Percentiles rank a stretch among this genome's conserved stretches.
Conservation (phyloP, 2,329 filamentous ascomycete species). For the Cladosporium austrohemisphaericum region DNA sequence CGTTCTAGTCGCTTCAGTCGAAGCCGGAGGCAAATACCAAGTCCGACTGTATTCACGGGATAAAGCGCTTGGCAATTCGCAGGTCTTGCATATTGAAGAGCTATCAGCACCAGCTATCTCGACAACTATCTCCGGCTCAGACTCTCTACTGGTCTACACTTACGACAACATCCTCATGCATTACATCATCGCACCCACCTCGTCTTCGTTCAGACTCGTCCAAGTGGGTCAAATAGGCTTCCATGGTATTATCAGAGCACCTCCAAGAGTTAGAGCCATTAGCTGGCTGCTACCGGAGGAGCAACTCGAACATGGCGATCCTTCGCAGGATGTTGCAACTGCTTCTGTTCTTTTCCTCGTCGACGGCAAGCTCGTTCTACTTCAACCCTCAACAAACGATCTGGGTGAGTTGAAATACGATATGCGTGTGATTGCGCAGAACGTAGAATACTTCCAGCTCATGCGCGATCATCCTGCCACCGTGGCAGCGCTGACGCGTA, state of each 20-base stretch:
- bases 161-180: conserved; percentile 95
- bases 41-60: conserved; percentile 92
- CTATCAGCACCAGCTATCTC: conserved; percentile 85
- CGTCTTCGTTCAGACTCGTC: conserved; percentile 70
- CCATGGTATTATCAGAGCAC: conserved; percentile 91
- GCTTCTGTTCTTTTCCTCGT: conserved; percentile 95
- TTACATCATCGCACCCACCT: conserved; percentile 75
- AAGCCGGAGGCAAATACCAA: conserved; percentile 71
- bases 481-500: conserved; percentile 21
- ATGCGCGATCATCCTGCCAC: conserved; percentile 70
- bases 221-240: conserved; percentile 98
- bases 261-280: conserved; percentile 83
- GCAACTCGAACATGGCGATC: conserved; percentile 86
- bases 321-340: conserved; percentile 88
- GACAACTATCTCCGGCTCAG: conserved; percentile 82
- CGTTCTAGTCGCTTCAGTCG: conserved; percentile 88
- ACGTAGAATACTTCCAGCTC: conserved; percentile 90
- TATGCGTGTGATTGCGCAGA: conserved; percentile 94
- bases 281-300: conserved; percentile 94
- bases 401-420: conserved; percentile 90
- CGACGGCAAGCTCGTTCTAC: conserved; percentile 88
- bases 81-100: conserved; percentile 70
- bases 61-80: conserved; percentile 66
- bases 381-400: conserved; percentile 81
- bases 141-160: conserved; percentile 93